Evolutionary conservation across 1,284 basidiomycete genomes (phyloP), one percentile per base, ranked within the genome.

Genomic region (Tranzscheliella williamsii): DNA sequence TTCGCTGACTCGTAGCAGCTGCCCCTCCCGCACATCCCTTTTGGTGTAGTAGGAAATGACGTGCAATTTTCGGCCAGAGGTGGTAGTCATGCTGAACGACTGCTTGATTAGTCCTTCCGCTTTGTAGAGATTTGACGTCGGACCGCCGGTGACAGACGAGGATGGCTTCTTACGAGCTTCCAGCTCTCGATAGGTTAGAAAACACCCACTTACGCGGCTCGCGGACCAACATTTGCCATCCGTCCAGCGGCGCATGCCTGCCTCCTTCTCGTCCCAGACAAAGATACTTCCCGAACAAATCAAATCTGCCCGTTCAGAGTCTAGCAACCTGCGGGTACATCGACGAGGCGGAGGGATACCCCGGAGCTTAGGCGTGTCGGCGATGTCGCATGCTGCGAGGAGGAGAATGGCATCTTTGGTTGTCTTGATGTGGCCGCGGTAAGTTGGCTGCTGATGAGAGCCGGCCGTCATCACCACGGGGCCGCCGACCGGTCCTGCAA

Each of bases 201-300:
- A 82, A 41, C 80, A 81, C 13, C 80, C 80, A 31, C 79, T 79
- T 6, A 82, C 81, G 23, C 81, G 70, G 17, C 79, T 81, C 12
- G 81, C 80, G 31, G 80, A 80, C 81, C 81, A 82, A 37, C 80
- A 74, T 30, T 79, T 72, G 5, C 81, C 81, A 60, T 82, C 81
- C 5, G 81, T 82, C 81, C 81, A 82, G 9, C 81, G 56, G n/a
- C 79, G 70, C 80, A 82, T 82, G 47, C 73, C 70, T 13, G 75
- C 73, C 47, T 75, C 72, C 40, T 73, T 68, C 39, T 76, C 75
- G 37, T 75, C 73, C 72, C 73, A 76, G 9, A 70, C 73, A 58
- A 76, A 76, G 41, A 76, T 61, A 36, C 65, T 67, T 15, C 75
- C 75, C 4, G 65, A 65, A 36, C 56, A 61, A 35, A 76, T 69